These are phyloP conservation scores for Aspergillus sp. DNA, from an alignment of 2,329 filamentous ascomycete species.

Conservation along the genomic window DNA sequence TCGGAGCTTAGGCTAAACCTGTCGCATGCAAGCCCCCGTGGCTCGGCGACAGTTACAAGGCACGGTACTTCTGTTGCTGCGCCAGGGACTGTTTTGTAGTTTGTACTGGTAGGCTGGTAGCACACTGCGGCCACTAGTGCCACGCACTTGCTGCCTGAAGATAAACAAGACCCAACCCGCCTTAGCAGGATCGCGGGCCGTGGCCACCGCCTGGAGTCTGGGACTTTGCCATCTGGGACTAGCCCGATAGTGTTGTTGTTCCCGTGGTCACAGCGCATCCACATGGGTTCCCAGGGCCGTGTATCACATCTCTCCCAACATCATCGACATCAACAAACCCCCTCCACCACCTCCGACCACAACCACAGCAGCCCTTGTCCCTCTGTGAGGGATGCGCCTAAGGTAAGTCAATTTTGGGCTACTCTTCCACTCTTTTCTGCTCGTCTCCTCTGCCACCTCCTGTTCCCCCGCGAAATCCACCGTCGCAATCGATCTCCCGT, in stretches of 20 bases:
- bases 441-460: constrained; percentile 3
- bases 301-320: constrained; percentile 11
- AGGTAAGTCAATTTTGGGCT: constrained; percentile 21
- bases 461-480: constrained; percentile 1
- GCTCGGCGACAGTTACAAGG: too few relatives aligned
- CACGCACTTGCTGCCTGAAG: constrained; percentile 7
- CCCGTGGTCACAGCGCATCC: constrained; percentile 15
- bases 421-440: constrained; percentile 3
- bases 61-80: not conserved
- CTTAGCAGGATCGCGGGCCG: constrained; percentile 9
- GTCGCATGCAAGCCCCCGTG: too few relatives aligned
- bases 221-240: not conserved
- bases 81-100: not conserved
- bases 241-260: constrained; percentile 13
- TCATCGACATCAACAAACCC: constrained; percentile 12
- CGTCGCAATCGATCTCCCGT: constrained; percentile 21
- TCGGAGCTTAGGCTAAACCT: too few relatives aligned
- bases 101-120: too few relatives aligned
- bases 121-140: not conserved
- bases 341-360: constrained; percentile 5
- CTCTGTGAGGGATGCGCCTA: constrained; percentile 24
- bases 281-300: constrained; percentile 9
- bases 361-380: constrained; percentile 10
- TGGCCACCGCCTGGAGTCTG: constrained; percentile 12
- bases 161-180: constrained; percentile 1